Evolutionary conservation across 139 green algal species (phyloP), one percentile per base, ranked within the genome.

Genomic region (Raphidocelis subcapitata): DNA sequence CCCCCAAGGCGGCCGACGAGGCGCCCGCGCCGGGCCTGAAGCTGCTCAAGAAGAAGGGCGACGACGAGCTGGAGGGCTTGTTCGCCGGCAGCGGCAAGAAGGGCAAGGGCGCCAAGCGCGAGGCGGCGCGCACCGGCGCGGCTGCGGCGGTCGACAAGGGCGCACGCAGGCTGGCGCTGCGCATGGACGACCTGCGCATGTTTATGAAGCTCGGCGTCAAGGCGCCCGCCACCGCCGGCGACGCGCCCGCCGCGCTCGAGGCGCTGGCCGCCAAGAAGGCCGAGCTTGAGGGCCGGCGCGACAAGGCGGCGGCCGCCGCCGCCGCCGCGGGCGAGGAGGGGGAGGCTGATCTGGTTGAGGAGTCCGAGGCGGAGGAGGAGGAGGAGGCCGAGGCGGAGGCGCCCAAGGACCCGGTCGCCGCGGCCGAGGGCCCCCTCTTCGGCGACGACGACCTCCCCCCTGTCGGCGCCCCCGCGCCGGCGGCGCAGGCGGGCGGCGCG

Each of bases 41-140:
- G 72, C 72, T 78, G 62, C 51, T 78, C 47, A 18, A n/a, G 12
- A 78, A 78, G 72, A 78, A 78, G 72, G 32, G 5, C n/a, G 49
- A 63, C 18, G 63, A 65, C 26, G 15, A 8, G 20, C 62, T 66
- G 4, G 46, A 24, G 21, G 72, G 66, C 47, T 59, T 65, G 33
- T 72, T 37, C 26, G 49, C 29, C 20, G 62, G 35, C 26, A 52
- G 61, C 32, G 51, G 63, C 62, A 78, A 72, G 72, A 72, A 72
- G 52, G 72, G 62, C 36, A 54, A 55, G 24, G 54, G 67, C 36
- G 62, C 62, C 5, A 52, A 62, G 49, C 72, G 72, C 62, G 72
- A 52, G 23, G 72, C 72, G 1, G 63, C 71, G 72, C 69, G 69
- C 44, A 15, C 56, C 24, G 59, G 56, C 49, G 62, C 63, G 12